phyloP scores from a whole-genome alignment of 352 stramenopile species.

The Globisporangium irregulare region DNA sequence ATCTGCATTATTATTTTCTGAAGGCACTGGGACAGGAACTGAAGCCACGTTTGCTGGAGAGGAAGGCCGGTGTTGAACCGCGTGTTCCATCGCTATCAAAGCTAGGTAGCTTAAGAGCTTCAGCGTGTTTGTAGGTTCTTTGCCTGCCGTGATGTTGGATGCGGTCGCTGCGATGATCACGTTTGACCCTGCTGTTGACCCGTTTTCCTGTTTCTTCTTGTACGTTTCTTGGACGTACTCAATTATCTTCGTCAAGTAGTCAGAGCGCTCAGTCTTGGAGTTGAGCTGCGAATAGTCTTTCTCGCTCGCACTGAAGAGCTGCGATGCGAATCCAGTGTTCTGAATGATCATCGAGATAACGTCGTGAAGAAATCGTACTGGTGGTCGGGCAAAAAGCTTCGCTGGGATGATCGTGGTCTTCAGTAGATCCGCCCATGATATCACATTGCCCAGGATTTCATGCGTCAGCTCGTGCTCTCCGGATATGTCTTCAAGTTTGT shows the following conservation, averaged over 20 bases:
- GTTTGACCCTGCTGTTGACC: conserved; percentile 4
- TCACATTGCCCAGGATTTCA: conserved; percentile 55
- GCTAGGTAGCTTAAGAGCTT: conserved; percentile 72
- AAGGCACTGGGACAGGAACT: background rate
- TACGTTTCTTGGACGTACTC: conserved; percentile 71
- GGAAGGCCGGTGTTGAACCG: conserved; percentile 26
- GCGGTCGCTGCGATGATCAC: conserved; percentile 68
- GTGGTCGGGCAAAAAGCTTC: conserved; percentile 75
- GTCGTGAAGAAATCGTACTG: conserved; percentile 80
- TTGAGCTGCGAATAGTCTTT: conserved; percentile 62
- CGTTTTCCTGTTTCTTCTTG: conserved; percentile 23
- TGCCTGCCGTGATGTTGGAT: conserved; percentile 75
- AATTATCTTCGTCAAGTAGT: conserved; percentile 75
- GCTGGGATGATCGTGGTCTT: conserved; percentile 61
- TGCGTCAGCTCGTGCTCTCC: conserved; percentile 67
- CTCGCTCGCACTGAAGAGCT: conserved; percentile 46
- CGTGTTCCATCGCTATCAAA: conserved; percentile 54
- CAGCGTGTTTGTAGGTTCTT: conserved; percentile 72
- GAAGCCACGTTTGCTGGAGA: background rate
- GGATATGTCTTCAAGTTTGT: conserved; percentile 40
- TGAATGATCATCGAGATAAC: conserved; percentile 65
- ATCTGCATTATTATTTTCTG: background rate
- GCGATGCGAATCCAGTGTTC: conserved; percentile 59
- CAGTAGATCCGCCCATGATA: conserved; percentile 78
- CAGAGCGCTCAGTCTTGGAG: conserved; percentile 68